Conservation (phyloP, 257 asterid species). For the Solanum bulbocastanum region DNA sequence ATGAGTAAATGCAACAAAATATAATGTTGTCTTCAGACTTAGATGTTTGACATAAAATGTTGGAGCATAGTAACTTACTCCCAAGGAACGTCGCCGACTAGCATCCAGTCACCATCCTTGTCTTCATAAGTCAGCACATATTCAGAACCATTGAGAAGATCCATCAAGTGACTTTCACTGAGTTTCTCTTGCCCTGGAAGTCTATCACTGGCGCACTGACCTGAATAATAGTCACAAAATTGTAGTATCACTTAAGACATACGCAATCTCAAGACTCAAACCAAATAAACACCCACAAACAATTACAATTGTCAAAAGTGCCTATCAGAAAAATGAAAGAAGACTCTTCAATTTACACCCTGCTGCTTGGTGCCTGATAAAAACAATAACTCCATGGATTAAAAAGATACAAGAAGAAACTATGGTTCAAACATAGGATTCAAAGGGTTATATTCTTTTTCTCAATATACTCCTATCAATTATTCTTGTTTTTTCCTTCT, state of each 20-base stretch:
- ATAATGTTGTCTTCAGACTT: background rate
- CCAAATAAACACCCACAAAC: background rate
- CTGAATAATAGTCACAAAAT: slow-evolving; percentile 11
- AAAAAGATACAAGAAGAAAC: background rate
- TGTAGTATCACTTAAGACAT: background rate
- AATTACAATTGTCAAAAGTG: background rate
- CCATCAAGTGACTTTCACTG: slow-evolving; percentile 48
- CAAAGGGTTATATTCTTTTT: background rate
- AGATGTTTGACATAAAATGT: background rate
- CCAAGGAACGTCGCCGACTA: slow-evolving; percentile 91
- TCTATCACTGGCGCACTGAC: slow-evolving; percentile 46
- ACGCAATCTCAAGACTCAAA: background rate
- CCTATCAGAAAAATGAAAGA: background rate
- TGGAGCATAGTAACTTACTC: slow-evolving; percentile 34
- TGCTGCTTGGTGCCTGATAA: background rate
- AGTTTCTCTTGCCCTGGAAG: slow-evolving; percentile 35
- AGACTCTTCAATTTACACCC: background rate
- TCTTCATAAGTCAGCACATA: slow-evolving; percentile 71
- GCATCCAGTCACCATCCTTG: slow-evolving; percentile 90
- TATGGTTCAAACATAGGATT: background rate
- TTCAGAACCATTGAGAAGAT: slow-evolving; percentile 56
- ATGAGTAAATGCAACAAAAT: background rate
- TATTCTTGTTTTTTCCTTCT: background rate
- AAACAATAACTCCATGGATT: background rate
- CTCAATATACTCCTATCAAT: background rate